These are phyloP conservation scores for Lotus japonicus DNA, from an alignment of 306 rosid genomes.

Conservation along the genomic window DNA sequence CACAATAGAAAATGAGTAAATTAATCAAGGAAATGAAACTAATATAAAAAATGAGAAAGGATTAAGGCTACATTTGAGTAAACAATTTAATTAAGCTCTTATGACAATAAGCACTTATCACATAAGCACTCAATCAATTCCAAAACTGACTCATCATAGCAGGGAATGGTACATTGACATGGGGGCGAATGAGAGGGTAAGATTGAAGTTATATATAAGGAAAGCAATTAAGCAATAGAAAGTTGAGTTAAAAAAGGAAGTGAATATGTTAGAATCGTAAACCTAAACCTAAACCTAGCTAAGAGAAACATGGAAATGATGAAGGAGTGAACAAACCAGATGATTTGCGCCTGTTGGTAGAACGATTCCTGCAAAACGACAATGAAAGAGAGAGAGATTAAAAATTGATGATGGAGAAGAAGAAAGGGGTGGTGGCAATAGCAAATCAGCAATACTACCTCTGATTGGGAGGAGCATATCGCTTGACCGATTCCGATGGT, in stretches of 20 bases:
- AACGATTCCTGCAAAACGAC: slow-evolving; percentile 41
- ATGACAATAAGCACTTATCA: too few relatives aligned
- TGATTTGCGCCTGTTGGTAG: slow-evolving; percentile 59
- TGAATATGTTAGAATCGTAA: too few relatives aligned
- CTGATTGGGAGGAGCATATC: slow-evolving; percentile 75
- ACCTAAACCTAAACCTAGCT: neutral
- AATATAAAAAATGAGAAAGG: neutral
- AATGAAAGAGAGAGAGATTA: neutral
- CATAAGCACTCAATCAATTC: neutral
- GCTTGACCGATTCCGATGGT: slow-evolving; percentile 39
- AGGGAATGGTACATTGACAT: neutral
- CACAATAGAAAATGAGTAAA: neutral
- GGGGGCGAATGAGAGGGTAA: neutral
- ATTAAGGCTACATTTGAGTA: too few relatives aligned
- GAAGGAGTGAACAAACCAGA: slow-evolving; percentile 38
- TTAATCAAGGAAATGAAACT: neutral
- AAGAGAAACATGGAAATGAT: neutral
- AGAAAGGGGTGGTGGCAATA: neutral
- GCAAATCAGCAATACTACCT: slow-evolving; percentile 17
- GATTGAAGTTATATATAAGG: too few relatives aligned
- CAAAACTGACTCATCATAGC: neutral
- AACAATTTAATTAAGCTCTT: too few relatives aligned
- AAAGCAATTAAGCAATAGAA: neutral
- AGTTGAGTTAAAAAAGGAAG: neutral
- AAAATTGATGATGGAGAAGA: neutral